phyloP scores from a whole-genome alignment of 345 rosid species.

The Eucalyptus brandiana region DNA sequence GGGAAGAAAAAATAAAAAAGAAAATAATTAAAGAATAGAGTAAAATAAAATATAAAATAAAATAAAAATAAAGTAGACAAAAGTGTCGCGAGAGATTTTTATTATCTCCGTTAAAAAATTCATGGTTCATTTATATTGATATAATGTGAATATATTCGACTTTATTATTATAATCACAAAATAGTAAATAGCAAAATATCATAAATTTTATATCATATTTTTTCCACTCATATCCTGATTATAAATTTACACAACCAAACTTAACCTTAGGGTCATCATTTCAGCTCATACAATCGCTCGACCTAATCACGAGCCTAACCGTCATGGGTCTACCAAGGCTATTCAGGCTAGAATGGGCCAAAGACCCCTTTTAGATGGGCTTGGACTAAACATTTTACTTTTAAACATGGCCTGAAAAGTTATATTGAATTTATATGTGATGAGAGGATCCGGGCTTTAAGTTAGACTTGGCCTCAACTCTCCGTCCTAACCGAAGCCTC shows the following conservation, averaged over 20 bases:
- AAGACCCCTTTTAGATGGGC: background rate
- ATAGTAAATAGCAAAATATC: too few relatives aligned
- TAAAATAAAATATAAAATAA: too few relatives aligned
- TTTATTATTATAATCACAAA: too few relatives aligned
- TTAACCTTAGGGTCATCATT: background rate
- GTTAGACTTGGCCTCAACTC: background rate
- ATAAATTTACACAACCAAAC: too few relatives aligned
- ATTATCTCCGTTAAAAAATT: too few relatives aligned
- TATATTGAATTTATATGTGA: background rate
- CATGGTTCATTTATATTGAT: too few relatives aligned
- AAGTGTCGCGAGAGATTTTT: rapidly evolving
- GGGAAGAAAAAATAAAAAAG: too few relatives aligned
- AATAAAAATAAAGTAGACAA: too few relatives aligned
- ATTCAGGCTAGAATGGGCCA: background rate
- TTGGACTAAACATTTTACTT: background rate
- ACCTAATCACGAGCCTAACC: background rate
- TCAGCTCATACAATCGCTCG: background rate
- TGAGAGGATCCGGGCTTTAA: background rate
- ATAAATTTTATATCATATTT: too few relatives aligned
- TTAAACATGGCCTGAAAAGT: too few relatives aligned
- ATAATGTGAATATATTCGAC: rapidly evolving
- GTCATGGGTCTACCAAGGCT: background rate
- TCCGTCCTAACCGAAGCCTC: background rate
- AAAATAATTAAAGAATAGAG: too few relatives aligned
- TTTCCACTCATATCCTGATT: too few relatives aligned